Percentiles rank a stretch among this genome's conserved stretches.
Conservation (phyloP, 495 filamentous ascomycete genomes). For the Diplogelasinospora grovesii region DNA sequence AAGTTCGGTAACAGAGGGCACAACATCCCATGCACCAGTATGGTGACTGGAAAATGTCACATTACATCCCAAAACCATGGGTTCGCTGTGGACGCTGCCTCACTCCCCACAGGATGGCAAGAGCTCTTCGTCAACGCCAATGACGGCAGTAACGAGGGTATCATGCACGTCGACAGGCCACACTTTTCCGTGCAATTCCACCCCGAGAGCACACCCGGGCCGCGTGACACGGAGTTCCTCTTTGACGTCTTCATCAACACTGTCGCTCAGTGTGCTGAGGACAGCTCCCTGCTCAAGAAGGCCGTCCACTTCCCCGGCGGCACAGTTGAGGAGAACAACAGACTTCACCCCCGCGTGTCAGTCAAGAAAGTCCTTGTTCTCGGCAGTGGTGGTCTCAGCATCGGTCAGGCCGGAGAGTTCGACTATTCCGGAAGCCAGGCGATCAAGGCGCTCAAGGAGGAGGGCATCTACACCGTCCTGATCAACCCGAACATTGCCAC, state of each 20-base stretch:
- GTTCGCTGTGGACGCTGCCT: conserved; percentile 78
- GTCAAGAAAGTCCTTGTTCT: conserved; percentile 94
- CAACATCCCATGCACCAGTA: conserved; percentile 95
- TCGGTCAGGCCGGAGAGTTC: conserved; percentile 96
- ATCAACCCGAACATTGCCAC: conserved; percentile 99
- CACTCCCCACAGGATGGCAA: conserved; percentile 71
- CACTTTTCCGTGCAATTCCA: conserved; percentile 99
- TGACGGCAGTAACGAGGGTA: conserved; percentile 95
- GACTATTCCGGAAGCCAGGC: conserved; percentile 96
- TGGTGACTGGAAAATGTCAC: conserved; percentile 89
- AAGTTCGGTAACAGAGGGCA: conserved; percentile 98
- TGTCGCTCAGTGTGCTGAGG: conserved; percentile 57
- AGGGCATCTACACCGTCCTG: conserved; percentile 85
- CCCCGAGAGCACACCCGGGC: conserved; percentile 91
- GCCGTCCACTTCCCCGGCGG: conserved; percentile 85
- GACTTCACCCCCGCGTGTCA: conserved; percentile 64
- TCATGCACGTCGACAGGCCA: conserved; percentile 74
- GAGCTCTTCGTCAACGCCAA: conserved; percentile 98
- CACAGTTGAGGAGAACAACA: conserved; percentile 65
- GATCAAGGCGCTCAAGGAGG: conserved; percentile 94
- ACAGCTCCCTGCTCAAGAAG: conserved; percentile 53
- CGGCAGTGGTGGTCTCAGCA: conserved; percentile 88
- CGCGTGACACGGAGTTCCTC: conserved; percentile 91
- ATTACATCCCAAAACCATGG: conserved; percentile 99
- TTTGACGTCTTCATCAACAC: conserved; percentile 95